Evolutionary conservation across 2,329 filamentous ascomycete species (phyloP).

Genomic region (Calonectria pteridis): DNA sequence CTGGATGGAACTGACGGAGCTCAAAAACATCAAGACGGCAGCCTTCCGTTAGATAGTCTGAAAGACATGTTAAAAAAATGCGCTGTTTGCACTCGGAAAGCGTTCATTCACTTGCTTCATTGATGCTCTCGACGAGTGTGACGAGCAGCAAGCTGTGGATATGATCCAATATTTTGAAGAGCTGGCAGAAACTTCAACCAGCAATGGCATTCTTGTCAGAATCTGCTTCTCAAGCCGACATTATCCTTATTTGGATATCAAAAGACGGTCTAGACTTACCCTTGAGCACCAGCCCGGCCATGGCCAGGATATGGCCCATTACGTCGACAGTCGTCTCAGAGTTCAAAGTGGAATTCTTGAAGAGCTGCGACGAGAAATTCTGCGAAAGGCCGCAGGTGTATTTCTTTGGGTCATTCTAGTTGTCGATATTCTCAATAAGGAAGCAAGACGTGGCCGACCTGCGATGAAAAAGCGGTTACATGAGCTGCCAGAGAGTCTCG

Average conservation of each 20-base stretch:
- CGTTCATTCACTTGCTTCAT: conserved; percentile 33
- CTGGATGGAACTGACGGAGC: conserved; percentile 43
- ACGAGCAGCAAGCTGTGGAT: conserved; percentile 54
- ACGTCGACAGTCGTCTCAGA: conserved; percentile 46
- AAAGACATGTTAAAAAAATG: conserved; percentile 39
- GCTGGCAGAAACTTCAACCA: conserved; percentile 51
- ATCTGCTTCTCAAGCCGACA: conserved; percentile 61
- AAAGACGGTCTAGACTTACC: conserved; percentile 42
- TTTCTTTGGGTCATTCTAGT: conserved; percentile 60
- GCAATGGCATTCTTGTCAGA: conserved; percentile 34
- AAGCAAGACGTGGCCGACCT: too few species aligned
- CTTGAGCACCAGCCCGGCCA: conserved; percentile 54
- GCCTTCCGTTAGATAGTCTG: conserved; percentile 17
- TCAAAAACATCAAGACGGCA: too few species aligned
- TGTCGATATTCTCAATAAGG: conserved; percentile 54
- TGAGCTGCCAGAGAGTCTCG: conserved; percentile 55
- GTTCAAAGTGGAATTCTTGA: conserved; percentile 23
- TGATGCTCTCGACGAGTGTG: conserved; percentile 62
- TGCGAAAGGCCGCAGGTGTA: conserved; percentile 53
- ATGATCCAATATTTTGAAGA: conserved; percentile 60
- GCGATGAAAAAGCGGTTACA: too few species aligned
- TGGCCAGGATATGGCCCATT: conserved; percentile 49
- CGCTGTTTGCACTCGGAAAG: conserved; percentile 29
- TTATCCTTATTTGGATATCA: conserved; percentile 56
- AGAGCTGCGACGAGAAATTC: conserved; percentile 41